These are phyloP conservation scores for Hyparrhenia diplandra DNA, from an alignment of 176 grass and related monocot genomes.

Conservation along the genomic window DNA sequence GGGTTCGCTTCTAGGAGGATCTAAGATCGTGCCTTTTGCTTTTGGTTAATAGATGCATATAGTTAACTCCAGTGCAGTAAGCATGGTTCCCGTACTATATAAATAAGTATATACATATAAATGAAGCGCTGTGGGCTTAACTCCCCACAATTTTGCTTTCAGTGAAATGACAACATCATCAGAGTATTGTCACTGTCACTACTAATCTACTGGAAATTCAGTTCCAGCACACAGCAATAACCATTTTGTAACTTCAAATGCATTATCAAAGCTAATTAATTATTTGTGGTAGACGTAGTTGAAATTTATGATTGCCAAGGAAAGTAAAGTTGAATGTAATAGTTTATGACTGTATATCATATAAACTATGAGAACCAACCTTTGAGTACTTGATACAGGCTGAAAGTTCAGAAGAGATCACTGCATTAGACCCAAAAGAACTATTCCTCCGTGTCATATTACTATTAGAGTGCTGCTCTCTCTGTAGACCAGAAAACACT, in stretches of 20 bases:
- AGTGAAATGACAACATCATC: not conserved
- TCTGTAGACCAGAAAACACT: not conserved
- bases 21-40: too few relatives aligned
- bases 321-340: not conserved
- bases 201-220: not conserved
- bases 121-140: too few relatives aligned
- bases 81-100: too few relatives aligned
- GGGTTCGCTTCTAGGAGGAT: too few relatives aligned
- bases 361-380: not conserved
- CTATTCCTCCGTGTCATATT: not conserved
- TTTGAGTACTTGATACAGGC: not conserved
- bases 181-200: not conserved
- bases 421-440: not conserved
- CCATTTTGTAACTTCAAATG: not conserved
- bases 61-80: too few relatives aligned
- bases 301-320: not conserved
- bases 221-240: not conserved
- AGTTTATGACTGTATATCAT: not conserved
- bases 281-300: not conserved
- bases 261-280: not conserved
- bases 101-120: too few relatives aligned
- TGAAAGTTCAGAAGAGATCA: not conserved
- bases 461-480: not conserved
- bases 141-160: too few relatives aligned
- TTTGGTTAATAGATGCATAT: too few relatives aligned